Percentiles rank a stretch among this genome's conserved stretches.
phyloP scores from a whole-genome alignment of 306 rosid genomes.

The Dalbergia oliveri region DNA sequence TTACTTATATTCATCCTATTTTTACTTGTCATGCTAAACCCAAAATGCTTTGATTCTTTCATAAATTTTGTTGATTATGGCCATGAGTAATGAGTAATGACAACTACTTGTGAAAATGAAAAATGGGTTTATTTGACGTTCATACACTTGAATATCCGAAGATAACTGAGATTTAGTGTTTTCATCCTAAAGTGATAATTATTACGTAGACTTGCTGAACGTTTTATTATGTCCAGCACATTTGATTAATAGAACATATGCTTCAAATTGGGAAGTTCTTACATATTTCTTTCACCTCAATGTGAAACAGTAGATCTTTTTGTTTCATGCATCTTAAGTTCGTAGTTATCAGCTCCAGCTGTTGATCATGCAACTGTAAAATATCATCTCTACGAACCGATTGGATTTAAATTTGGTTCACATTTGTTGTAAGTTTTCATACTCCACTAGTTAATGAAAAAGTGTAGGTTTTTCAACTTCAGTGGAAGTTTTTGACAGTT shows the following conservation, averaged over 20 bases:
- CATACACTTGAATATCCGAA: not conserved
- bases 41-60: constrained; percentile 4
- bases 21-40: not conserved
- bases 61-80: not conserved
- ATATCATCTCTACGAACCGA: not conserved
- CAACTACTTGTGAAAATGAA: constrained; percentile 18
- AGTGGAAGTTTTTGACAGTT: not conserved
- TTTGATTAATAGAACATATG: constrained; percentile 22
- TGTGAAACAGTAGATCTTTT: constrained; percentile 2
- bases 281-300: constrained; percentile 17
- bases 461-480: not conserved
- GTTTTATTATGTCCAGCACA: not conserved
- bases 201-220: not conserved
- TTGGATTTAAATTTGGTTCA: not conserved
- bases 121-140: constrained; percentile 10
- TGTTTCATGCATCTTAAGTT: not conserved
- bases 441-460: not conserved
- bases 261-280: constrained; percentile 17
- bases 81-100: not conserved
- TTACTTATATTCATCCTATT: not conserved
- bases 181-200: constrained; percentile 29
- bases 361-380: constrained; percentile 9
- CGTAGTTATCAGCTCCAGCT: not conserved
- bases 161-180: constrained; percentile 30
- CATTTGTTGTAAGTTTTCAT: not conserved